Percentiles rank a stretch among this genome's conserved stretches.
Evolutionary conservation across 1,139 yeast species (phyloP).

Genomic region (Candida sp.): DNA sequence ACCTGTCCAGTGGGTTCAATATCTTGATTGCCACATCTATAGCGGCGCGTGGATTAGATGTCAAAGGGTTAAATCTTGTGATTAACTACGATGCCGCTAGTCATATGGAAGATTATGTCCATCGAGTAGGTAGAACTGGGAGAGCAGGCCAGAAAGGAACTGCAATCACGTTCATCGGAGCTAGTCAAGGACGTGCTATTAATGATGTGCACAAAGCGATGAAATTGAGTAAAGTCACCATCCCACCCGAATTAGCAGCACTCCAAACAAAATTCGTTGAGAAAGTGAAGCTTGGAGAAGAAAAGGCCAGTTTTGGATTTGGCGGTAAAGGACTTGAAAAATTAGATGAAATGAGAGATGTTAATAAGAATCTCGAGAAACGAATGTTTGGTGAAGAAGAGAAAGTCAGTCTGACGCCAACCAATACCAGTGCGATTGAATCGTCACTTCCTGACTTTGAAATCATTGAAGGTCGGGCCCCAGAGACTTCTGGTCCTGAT

Average conservation of each 20-base stretch:
- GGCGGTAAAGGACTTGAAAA: constrained; percentile 93
- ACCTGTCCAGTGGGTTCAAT: constrained; percentile 46
- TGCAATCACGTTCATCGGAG: constrained; percentile 71
- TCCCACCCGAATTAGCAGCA: constrained; percentile 49
- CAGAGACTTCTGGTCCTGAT: constrained; percentile 65
- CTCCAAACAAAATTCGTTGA: constrained; percentile 57
- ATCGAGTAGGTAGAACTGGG: constrained; percentile 95
- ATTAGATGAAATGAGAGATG: constrained; percentile 66
- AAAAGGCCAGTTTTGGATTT: constrained; percentile 70
- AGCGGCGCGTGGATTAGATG: constrained; percentile 94
- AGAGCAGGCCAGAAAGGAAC: constrained; percentile 81
- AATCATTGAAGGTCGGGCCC: constrained; percentile 52
- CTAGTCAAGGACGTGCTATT: constrained; percentile 65
- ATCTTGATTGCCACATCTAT: constrained; percentile 88
- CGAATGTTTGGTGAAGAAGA: constrained; percentile 20
- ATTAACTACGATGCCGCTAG: constrained; percentile 87
- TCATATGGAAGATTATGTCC: constrained; percentile 95
- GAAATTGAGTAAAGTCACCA: constrained; percentile 42
- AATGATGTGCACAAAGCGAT: constrained; percentile 73
- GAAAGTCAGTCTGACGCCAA: neutral
- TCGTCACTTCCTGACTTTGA: constrained; percentile 39
- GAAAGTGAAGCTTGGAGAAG: constrained; percentile 70
- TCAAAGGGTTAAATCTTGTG: constrained; percentile 75
- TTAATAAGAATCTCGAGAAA: constrained; percentile 49
- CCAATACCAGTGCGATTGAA: constrained; percentile 4